A percentile compares a stretch with the other conserved stretches of the same genome.
phyloP scores from a whole-genome alignment of 805 yeast genomes.

The Candida insectorum region DNA sequence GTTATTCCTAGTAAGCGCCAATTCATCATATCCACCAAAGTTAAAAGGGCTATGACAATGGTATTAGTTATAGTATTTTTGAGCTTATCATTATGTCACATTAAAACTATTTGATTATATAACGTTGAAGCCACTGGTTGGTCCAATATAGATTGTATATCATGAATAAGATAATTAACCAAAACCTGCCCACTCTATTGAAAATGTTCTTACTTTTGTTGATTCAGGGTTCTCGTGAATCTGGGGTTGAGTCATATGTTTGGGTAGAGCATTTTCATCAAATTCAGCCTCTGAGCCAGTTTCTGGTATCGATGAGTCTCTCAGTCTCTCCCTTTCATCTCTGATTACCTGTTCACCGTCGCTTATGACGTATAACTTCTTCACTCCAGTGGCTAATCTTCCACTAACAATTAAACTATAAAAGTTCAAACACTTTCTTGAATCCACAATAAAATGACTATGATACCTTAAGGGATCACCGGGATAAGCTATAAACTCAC shows the following conservation, averaged over 20 bases:
- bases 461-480: constrained; percentile 93
- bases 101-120: no score
- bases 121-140: no score
- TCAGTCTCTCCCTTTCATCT: not conserved
- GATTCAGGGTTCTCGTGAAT: no score
- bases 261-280: no score
- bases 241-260: no score
- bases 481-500: constrained; percentile 84
- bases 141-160: not conserved
- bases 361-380: constrained; percentile 71
- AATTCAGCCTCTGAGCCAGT: no score
- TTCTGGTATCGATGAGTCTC: no score
- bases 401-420: constrained; percentile 76
- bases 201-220: constrained; percentile 39
- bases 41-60: no score
- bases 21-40: no score
- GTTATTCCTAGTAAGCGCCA: no score
- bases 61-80: no score
- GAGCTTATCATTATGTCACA: no score
- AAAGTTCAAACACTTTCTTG: constrained; percentile 30
- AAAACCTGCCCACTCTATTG: constrained; percentile 96
- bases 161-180: constrained; percentile 46
- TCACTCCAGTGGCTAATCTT: constrained; percentile 86
- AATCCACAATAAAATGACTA: constrained; percentile 72
- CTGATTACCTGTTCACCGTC: constrained; percentile 12